Evolutionary conservation across 306 rosid genomes (phyloP).

Genomic region (Sesbania bispinosa): DNA sequence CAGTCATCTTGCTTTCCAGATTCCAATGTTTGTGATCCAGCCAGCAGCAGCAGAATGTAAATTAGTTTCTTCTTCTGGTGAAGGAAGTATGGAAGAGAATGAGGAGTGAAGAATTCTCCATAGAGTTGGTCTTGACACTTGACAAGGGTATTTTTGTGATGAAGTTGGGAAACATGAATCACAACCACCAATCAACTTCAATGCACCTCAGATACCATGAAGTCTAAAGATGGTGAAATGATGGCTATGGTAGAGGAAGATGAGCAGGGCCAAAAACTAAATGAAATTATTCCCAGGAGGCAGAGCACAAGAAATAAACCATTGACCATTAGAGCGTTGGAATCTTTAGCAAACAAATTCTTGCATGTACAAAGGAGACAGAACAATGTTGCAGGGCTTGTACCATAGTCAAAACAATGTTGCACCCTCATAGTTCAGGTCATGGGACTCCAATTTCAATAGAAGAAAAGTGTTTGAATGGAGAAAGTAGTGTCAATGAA

Average conservation of each 20-base stretch:
- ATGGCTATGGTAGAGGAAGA: constrained; percentile 23
- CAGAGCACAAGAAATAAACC: constrained; percentile 80
- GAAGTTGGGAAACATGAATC: constrained; percentile 38
- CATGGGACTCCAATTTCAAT: constrained; percentile 10
- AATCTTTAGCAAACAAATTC: constrained; percentile 61
- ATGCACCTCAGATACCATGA: constrained; percentile 29
- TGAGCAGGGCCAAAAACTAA: constrained; percentile 11
- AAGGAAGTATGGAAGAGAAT: constrained; percentile 31
- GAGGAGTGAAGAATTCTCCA: constrained; percentile 9
- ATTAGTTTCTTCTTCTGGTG: constrained; percentile 27
- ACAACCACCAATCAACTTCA: constrained; percentile 20
- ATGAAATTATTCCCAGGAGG: constrained; percentile 45
- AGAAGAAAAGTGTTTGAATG: constrained; percentile 44
- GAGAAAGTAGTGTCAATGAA: constrained; percentile 29
- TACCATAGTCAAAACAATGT: constrained; percentile 34
- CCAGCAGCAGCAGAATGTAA: constrained; percentile 27
- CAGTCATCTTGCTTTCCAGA: constrained; percentile 31
- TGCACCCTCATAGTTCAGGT: constrained; percentile 30
- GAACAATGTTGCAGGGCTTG: constrained; percentile 45
- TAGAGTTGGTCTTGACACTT: constrained; percentile 20
- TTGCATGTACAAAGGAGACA: constrained; percentile 40
- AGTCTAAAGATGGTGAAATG: constrained; percentile 26
- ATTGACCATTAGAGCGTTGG: constrained; percentile 65
- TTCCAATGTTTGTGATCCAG: constrained; percentile 28
- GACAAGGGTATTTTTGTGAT: constrained; percentile 17